Conservation (phyloP, 2,329 filamentous ascomycete genomes). For the Xylaria sp. region DNA sequence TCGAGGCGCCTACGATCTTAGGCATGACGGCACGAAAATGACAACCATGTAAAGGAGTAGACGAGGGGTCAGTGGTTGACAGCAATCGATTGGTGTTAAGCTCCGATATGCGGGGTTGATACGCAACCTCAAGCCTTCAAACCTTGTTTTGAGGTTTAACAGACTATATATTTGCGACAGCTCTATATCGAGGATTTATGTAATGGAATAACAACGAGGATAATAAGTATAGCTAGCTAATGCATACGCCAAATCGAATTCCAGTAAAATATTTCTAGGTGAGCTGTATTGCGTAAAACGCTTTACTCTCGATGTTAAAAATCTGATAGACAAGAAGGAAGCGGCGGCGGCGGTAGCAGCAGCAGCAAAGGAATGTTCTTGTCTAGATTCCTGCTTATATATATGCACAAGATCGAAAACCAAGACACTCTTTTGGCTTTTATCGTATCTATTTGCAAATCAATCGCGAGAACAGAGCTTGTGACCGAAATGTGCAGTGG, state of each 20-base stretch:
- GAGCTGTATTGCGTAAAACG: not conserved
- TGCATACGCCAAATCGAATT: not conserved
- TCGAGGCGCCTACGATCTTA: constrained; percentile 3
- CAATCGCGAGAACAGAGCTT: no score
- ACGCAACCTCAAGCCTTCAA: not conserved
- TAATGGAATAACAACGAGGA: not conserved
- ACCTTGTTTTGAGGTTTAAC: constrained; percentile 28
- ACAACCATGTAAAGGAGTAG: not conserved
- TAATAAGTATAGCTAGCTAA: not conserved
- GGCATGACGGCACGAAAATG: constrained; percentile 3
- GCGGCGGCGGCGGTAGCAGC: no score
- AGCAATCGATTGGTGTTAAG: constrained; percentile 15
- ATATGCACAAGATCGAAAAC: no score
- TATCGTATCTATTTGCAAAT: no score
- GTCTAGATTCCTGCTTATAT: not conserved
- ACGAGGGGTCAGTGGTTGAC: not conserved
- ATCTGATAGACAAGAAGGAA: not conserved
- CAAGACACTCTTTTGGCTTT: no score
- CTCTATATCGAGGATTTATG: constrained; percentile 8
- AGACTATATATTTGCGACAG: constrained; percentile 1
- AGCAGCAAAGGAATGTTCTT: not conserved
- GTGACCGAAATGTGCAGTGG: no score
- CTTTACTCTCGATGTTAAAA: not conserved
- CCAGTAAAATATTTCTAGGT: not conserved
- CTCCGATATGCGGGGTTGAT: constrained; percentile 26